phyloP scores from a whole-genome alignment of 129 eudicot species.

The Tagetes patula region DNA sequence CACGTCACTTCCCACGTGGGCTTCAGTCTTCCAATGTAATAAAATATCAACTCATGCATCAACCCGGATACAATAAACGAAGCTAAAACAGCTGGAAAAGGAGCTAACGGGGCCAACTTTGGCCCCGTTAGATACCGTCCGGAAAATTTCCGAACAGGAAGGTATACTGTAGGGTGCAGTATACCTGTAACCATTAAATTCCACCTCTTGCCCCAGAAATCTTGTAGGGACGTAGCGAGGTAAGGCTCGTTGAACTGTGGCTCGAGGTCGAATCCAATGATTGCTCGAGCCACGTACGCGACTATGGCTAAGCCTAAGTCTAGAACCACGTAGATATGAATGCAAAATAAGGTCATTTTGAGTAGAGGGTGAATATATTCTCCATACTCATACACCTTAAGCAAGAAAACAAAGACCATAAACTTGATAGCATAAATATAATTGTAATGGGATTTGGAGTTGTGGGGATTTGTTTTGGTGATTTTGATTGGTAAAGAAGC shows the following conservation, averaged over 20 bases:
- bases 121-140: neutral
- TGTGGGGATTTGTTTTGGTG: neutral
- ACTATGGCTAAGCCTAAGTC: constrained; percentile 33
- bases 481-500: constrained; percentile 44
- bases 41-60: constrained; percentile 43
- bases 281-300: constrained; percentile 26
- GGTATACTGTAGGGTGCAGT: constrained; percentile 35
- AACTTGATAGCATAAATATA: constrained; percentile 20
- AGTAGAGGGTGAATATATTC: constrained; percentile 28
- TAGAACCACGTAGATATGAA: constrained; percentile 38
- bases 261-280: constrained; percentile 36
- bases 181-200: constrained; percentile 40
- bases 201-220: constrained; percentile 68
- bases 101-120: constrained; percentile 30
- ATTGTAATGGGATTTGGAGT: neutral
- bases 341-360: constrained; percentile 28
- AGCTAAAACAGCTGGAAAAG: constrained; percentile 23
- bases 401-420: constrained; percentile 18
- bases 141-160: constrained; percentile 23
- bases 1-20: constrained; percentile 41
- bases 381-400: constrained; percentile 32
- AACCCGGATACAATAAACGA: constrained; percentile 41
- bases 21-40: constrained; percentile 33
- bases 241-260: constrained; percentile 47
- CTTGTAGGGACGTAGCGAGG: constrained; percentile 48